Base-by-base conservation (phyloP, 2,329 filamentous ascomycete species). In the Hypoxylon sp. region DNA sequence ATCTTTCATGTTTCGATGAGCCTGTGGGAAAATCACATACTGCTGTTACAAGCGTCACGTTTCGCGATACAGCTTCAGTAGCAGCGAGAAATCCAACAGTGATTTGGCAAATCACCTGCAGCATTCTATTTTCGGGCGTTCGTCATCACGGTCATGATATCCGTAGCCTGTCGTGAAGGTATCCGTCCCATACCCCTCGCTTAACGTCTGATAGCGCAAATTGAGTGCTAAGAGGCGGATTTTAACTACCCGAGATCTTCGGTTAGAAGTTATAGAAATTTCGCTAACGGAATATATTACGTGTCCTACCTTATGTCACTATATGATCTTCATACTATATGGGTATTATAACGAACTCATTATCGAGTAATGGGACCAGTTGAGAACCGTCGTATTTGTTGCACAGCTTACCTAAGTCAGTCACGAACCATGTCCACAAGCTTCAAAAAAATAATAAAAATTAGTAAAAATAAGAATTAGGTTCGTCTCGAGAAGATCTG, bases 201-300 rank as follows among this genome's bases (percentile, higher is more conserved):
- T 19, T 57, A 30, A 21, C 16, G 8, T 46, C 23, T 21, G 3
- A 41, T 5, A 50, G 39, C 48, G 12, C 8, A 57, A 16, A 14
- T 9, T 1, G 29, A 27, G 14, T 52, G 16, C 32, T 14, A 16
- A 37, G 29, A 47, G 9, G 27, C 32, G 27, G 27, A 51, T 43
- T 34, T 48, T 8, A 43, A 37, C 45, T 51, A 30, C 32, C 34
- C 25, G 51, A 61, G 14, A 6, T 62, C 27, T 12, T 27, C 45
- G n/a, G 45, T 23, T 7, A 19, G 37, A 41, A 39, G 12, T 37
- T 12, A 47, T 23, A 21, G 21, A 34, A 59, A 55, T 59, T 48
- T 66, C 59, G 41, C 55, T 43, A 60, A 57, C 41, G 46, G 25
- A 23, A 16, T 21, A 43, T 37, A 46, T 60, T 60, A 60, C 51